Base-by-base conservation (phyloP, 108 stramenopile genomes). In the Nannochloropsis oceanica region DNA sequence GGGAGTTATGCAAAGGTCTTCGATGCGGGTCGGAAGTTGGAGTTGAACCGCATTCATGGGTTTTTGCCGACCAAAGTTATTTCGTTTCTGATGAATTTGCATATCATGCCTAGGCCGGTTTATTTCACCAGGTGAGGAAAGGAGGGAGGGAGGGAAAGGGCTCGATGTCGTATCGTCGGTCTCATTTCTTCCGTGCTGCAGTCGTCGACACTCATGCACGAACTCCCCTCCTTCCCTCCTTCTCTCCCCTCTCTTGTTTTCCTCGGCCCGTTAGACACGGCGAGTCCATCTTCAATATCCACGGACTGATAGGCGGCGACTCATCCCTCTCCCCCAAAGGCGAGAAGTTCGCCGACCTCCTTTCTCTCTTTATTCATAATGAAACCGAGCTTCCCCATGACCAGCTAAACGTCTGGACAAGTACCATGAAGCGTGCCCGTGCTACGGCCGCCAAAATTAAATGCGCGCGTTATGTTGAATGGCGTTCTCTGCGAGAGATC, bases 271-370 rank as follows among this genome's bases (percentile, higher is more conserved):
- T 46, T 80, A 94, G 99, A 25, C 99, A 99, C 91, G 99, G 99
- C 43, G 97, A 99, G 91, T 95, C 94, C 20, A 93, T 96, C 87
- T 99, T 97, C 93, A 99, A 99, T 85, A 88, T 96, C 84, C 89
- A 95, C 79, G 97, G 97, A 5, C 96, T 96, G 85, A 99, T 99
- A 86, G 99, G 99, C 73, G 99, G 99, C 18, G 97, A 99, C 95
- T 92, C 95, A n/a, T 93, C 94, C 42, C 92, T 98, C 27, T 94
- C 94, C 8, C 92, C 59, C 18, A 73, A 73, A n/a, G 59, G 59
- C 92, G 20, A 92, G 59, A 73, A 73, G 10, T 73, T 73, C 59
- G 59, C 59, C 8, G 59, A 73, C n/a, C 59, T 73, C 18, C 59
- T 73, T 10, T 73, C 59, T 9, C 59, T 79, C 24, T 79, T 85